phyloP scores from a whole-genome alignment of 2,329 filamentous ascomycete genomes.

The Fusarium gaditjirri region DNA sequence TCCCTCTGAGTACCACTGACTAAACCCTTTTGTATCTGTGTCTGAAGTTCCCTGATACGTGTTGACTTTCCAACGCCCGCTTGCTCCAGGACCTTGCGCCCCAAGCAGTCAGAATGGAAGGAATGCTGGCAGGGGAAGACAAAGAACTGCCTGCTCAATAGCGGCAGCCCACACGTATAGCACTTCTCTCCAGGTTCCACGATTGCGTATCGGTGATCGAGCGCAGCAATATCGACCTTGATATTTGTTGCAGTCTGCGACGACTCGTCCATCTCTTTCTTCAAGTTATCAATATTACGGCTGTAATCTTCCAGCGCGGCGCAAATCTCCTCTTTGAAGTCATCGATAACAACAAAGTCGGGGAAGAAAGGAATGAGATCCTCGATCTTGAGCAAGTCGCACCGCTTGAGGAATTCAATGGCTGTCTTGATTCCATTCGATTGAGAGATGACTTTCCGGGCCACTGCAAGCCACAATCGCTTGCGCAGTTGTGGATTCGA shows the following conservation, averaged over 20 bases:
- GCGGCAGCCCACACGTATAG: conserved; percentile 84
- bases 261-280: conserved; percentile 95
- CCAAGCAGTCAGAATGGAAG: conserved; percentile 95
- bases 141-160: conserved; percentile 93
- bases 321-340: conserved; percentile 99
- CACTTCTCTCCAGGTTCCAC: conserved; percentile 97
- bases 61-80: conserved; percentile 79
- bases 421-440: conserved; percentile 90
- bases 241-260: conserved; percentile 91
- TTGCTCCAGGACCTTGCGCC: conserved; percentile 84
- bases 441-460: conserved; percentile 90
- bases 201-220: conserved; percentile 92
- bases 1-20: conserved; percentile 78
- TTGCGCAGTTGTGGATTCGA: conserved; percentile 85
- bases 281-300: conserved; percentile 86
- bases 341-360: conserved; percentile 97
- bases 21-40: conserved; percentile 81
- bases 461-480: conserved; percentile 94
- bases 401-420: conserved; percentile 92
- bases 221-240: conserved; percentile 84
- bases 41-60: conserved; percentile 86
- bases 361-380: conserved; percentile 98
- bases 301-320: conserved; percentile 92
- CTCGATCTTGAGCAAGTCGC: conserved; percentile 92
- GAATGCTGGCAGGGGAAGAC: conserved; percentile 99